Evolutionary conservation across 345 rosid genomes (phyloP), one percentile per base, ranked within the genome.

Genomic region (Theobroma cacao): DNA sequence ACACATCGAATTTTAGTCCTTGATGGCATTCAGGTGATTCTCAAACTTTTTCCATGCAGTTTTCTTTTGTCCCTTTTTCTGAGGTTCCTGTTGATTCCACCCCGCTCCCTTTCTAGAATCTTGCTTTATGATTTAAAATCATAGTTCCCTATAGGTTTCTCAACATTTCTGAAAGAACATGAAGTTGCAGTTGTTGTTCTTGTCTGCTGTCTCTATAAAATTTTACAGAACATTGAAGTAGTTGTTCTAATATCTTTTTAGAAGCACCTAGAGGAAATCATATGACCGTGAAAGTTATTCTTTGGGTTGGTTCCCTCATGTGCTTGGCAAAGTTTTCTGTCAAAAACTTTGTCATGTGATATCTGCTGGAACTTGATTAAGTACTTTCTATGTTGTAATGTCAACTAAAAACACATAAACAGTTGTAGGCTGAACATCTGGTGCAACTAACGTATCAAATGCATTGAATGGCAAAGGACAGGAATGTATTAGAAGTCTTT

Each of bases 1-100:
- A 76, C 86, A 7, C 88, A 87, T 75, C 77, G 99, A 65, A 88
- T 95, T 79, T 90, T 93, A 45, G 98, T 93, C 78, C 94, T 95
- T 10, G 99, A 95, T 66, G 88, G 90, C 66, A 91, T 95, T 68
- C 98, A 95, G 97, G 98, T 91, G 71, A 75, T 13, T 33, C n/a
- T 75, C 45, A 52, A 53, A 3, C 28, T 76, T 79, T 28, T 26
- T 34, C 11, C 33, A 26, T 17, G 22, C 63, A 30, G 6, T 36
- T 10, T 36, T 34, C 22, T 50, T 13, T 3, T 7, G 0, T 45
- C n/a, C 4, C 33, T 18, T 72, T 20, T 34, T n/a, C 13, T 67
- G 15, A 43, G 33, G 56, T 14, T 62, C 71, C 30, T 65, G 15
- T 40, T 38, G 48, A 65, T 17, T 36, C 7, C 14, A 40, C 31